These are phyloP conservation scores for Penicillium oxalicum DNA, from an alignment of 2,329 filamentous ascomycete genomes.

Conservation along the genomic window DNA sequence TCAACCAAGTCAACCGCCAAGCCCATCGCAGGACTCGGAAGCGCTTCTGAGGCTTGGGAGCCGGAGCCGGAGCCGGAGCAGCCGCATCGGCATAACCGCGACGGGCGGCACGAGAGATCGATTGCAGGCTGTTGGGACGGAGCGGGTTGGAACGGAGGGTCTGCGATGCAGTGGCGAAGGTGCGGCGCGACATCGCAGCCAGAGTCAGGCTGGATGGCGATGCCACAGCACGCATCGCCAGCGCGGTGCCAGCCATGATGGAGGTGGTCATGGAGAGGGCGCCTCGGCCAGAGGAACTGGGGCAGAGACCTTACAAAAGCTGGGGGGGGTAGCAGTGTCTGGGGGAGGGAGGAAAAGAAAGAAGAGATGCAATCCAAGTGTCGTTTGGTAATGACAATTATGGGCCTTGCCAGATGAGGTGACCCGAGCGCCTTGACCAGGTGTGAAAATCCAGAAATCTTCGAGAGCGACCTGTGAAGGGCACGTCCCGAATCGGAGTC, in stretches of 20 bases:
- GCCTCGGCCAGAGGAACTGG: constrained; percentile 16
- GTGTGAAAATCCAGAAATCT: neutral
- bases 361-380: neutral
- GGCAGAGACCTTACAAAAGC: neutral
- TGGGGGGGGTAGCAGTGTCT: constrained; percentile 2
- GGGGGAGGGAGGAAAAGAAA: constrained; percentile 3
- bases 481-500: too few relatives aligned
- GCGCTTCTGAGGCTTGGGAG: constrained; percentile 48
- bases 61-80: constrained; percentile 26
- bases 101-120: constrained; percentile 36
- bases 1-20: constrained; percentile 78
- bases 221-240: constrained; percentile 31
- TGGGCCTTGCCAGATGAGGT: neutral
- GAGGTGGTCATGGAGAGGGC: constrained; percentile 11
- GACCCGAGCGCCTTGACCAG: too few relatives aligned
- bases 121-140: constrained; percentile 18
- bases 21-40: constrained; percentile 69
- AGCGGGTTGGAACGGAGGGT: constrained; percentile 24
- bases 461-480: too few relatives aligned
- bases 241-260: constrained; percentile 33
- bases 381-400: neutral
- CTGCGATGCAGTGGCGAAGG: constrained; percentile 27
- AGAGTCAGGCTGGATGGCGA: constrained; percentile 29
- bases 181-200: constrained; percentile 33
- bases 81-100: constrained; percentile 48